phyloP scores from a whole-genome alignment of 805 yeast genomes.

The Ogataea salicorniae region DNA sequence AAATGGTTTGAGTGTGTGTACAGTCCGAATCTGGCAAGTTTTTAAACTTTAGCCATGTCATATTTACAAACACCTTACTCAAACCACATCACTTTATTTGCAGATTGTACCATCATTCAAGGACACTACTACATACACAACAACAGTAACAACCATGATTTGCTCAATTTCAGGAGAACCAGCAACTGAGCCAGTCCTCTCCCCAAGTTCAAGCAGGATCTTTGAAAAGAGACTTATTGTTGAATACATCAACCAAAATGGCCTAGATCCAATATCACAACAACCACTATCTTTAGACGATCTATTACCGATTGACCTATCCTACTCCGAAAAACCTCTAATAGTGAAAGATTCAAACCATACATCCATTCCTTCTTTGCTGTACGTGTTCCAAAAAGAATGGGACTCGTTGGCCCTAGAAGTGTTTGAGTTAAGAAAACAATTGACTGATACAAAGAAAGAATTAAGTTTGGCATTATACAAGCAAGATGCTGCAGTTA shows the following conservation, averaged over 20 bases:
- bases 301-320: slow-evolving; percentile 37
- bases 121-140: not conserved
- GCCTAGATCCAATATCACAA: slow-evolving; percentile 71
- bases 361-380: slow-evolving; percentile 72
- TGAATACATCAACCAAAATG: slow-evolving; percentile 57
- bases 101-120: too few relatives aligned
- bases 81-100: too few relatives aligned
- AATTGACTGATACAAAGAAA: slow-evolving; percentile 57
- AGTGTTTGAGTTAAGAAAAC: slow-evolving; percentile 68
- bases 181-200: slow-evolving; percentile 68
- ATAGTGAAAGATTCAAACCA: slow-evolving; percentile 29
- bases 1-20: too few relatives aligned
- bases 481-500: slow-evolving; percentile 84
- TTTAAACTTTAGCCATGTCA: too few relatives aligned
- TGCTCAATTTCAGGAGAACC: slow-evolving; percentile 60
- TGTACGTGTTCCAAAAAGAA: slow-evolving; percentile 75
- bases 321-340: slow-evolving; percentile 13
- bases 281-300: slow-evolving; percentile 57
- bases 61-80: too few relatives aligned
- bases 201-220: slow-evolving; percentile 62
- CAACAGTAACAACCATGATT: slow-evolving; percentile 14
- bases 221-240: slow-evolving; percentile 62
- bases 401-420: slow-evolving; percentile 88
- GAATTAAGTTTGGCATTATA: slow-evolving; percentile 76
- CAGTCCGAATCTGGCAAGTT: too few relatives aligned